These are phyloP conservation scores for Dioszegia hungarica DNA, from an alignment of 768 basidiomycete genomes.

Conservation along the genomic window DNA sequence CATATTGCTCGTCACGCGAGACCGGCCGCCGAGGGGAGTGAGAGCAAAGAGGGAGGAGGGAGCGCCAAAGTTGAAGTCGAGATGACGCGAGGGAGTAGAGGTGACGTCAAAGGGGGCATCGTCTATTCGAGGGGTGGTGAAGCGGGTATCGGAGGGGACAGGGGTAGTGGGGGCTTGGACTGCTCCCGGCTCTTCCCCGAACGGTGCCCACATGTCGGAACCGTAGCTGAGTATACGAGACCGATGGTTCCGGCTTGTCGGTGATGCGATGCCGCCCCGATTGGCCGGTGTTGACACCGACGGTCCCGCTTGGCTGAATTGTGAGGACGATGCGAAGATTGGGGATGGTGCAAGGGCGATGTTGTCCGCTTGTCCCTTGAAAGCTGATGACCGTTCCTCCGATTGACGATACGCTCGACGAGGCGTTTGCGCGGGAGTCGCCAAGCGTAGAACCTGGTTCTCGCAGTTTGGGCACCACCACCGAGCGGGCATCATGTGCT, in stretches of 20 bases:
- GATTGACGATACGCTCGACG: constrained; percentile 27
- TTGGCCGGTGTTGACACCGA: constrained; percentile 12
- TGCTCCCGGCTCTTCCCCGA: neutral
- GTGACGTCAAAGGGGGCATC: constrained; percentile 41
- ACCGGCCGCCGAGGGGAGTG: constrained; percentile 34
- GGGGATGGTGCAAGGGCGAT: constrained; percentile 43
- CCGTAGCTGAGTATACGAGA: constrained; percentile 40
- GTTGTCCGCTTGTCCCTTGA: constrained; percentile 24
- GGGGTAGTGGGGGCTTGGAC: constrained; percentile 33
- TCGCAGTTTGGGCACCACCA: constrained; percentile 38
- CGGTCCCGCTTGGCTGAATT: neutral
- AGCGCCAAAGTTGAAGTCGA: constrained; percentile 42
- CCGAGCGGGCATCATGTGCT: constrained; percentile 16
- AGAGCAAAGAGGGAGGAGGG: constrained; percentile 37
- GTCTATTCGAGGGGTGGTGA: constrained; percentile 39
- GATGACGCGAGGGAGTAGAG: constrained; percentile 39
- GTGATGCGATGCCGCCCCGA: constrained; percentile 9
- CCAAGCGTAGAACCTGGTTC: constrained; percentile 8
- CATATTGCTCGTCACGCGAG: constrained; percentile 17
- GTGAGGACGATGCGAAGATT: constrained; percentile 16
- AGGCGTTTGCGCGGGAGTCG: constrained; percentile 21
- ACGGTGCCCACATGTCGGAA: constrained; percentile 24
- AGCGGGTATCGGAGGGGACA: constrained; percentile 24
- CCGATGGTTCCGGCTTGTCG: constrained; percentile 24
- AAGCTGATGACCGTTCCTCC: constrained; percentile 32